Conservation (phyloP, 495 filamentous ascomycete genomes). For the Opeltia flavorubescens region DNA sequence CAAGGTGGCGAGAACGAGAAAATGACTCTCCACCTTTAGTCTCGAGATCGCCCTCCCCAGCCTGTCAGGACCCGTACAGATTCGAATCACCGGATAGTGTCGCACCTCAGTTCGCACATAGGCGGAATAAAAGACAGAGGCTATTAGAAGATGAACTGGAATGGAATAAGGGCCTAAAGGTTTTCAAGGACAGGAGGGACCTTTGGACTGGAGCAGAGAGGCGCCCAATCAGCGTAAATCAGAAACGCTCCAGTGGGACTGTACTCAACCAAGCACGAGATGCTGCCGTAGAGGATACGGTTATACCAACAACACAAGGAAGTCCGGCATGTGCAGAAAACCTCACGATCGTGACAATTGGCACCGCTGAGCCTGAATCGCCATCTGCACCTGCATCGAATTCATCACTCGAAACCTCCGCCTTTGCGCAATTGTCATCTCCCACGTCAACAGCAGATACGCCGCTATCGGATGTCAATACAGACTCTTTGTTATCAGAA, state of each 20-base stretch:
- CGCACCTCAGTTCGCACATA: conserved; percentile 30
- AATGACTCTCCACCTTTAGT: conserved; percentile 13
- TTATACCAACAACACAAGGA: no score
- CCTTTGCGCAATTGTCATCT: background rate
- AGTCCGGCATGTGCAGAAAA: background rate
- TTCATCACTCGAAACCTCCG: no score
- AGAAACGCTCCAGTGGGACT: background rate
- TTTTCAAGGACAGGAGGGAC: conserved; percentile 61
- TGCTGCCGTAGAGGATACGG: no score
- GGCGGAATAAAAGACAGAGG: conserved; percentile 44
- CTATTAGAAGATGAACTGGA: conserved; percentile 56
- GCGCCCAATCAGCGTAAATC: background rate
- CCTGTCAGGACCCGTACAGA: conserved; percentile 32
- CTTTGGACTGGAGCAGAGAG: conserved; percentile 70
- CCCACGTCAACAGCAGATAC: conserved; percentile 2
- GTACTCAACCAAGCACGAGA: no score
- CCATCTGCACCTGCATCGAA: background rate
- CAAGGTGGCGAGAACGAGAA: conserved; percentile 25
- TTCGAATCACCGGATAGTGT: conserved; percentile 53
- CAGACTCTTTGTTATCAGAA: conserved; percentile 6
- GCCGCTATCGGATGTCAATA: conserved; percentile 15
- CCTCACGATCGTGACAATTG: background rate
- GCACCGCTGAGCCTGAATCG: background rate
- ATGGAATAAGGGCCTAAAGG: conserved; percentile 71
- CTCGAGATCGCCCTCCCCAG: conserved; percentile 15